Evolutionary conservation across 2,329 filamentous ascomycete genomes (phyloP).

Genomic region (Penicillium sclerotigenum): DNA sequence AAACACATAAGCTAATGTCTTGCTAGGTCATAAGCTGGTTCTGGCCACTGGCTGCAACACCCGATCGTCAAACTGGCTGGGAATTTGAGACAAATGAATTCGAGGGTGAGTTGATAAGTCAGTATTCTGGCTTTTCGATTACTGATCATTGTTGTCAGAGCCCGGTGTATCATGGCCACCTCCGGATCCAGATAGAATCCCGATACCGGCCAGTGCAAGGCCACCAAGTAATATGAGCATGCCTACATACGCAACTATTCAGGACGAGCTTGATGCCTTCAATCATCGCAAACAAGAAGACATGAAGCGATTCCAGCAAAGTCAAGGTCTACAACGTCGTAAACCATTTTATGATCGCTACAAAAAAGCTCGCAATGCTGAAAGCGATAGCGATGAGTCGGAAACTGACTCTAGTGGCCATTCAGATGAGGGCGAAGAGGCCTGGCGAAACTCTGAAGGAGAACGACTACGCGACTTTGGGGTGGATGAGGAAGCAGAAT

Average conservation of each 20-base stretch:
- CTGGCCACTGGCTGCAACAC: slow-evolving; percentile 57
- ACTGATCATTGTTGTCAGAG: slow-evolving; percentile 23
- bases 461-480: slow-evolving; percentile 62
- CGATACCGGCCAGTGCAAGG: slow-evolving; percentile 29
- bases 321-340: slow-evolving; percentile 35
- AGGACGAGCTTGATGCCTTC: slow-evolving; percentile 53
- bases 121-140: not conserved
- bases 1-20: not conserved
- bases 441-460: slow-evolving; percentile 61
- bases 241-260: slow-evolving; percentile 29
- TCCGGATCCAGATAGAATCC: slow-evolving; percentile 50
- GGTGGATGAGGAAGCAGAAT: slow-evolving; percentile 62
- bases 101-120: slow-evolving; percentile 44
- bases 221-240: slow-evolving; percentile 26
- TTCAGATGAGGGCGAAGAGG: slow-evolving; percentile 53
- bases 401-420: slow-evolving; percentile 20
- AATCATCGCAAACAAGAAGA: slow-evolving; percentile 54
- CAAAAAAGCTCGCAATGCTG: slow-evolving; percentile 13
- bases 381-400: slow-evolving; percentile 16
- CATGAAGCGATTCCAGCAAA: slow-evolving; percentile 42
- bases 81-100: slow-evolving; percentile 60
- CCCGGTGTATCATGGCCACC: slow-evolving; percentile 46
- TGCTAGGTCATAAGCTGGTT: slow-evolving; percentile 54
- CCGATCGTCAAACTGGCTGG: slow-evolving; percentile 46
- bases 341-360: slow-evolving; percentile 43